These are phyloP conservation scores for Chamaecrista fasciculata DNA, from an alignment of 306 rosid genomes.

Conservation along the genomic window DNA sequence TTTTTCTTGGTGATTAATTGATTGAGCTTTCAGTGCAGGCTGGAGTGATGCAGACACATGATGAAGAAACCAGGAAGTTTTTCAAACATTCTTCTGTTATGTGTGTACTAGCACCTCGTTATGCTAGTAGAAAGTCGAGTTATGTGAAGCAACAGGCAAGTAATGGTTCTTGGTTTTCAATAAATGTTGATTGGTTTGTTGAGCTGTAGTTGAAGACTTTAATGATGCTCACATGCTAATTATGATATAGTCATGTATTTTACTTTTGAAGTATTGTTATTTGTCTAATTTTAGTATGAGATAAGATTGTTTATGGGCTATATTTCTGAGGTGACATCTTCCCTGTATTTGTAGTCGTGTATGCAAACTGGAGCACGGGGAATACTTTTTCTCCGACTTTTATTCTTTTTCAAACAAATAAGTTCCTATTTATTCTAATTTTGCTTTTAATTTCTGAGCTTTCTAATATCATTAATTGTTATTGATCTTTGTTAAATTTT, in stretches of 20 bases:
- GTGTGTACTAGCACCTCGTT: constrained; percentile 82
- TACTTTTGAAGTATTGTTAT: neutral
- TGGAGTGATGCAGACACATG: constrained; percentile 90
- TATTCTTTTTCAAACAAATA: constrained; percentile 5
- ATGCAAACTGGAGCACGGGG: constrained; percentile 22
- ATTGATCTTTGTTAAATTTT: constrained; percentile 14
- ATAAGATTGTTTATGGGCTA: constrained; percentile 35
- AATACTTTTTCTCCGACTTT: neutral
- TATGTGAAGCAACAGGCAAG: constrained; percentile 73
- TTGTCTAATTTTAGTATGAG: neutral
- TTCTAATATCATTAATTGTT: neutral
- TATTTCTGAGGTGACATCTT: constrained; percentile 28
- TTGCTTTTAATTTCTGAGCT: neutral
- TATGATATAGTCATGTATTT: neutral
- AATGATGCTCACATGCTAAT: neutral
- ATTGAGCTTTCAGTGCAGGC: constrained; percentile 45
- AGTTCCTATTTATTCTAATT: constrained; percentile 7
- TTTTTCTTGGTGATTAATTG: neutral
- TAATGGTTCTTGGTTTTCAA: constrained; percentile 9
- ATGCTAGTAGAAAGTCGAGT: constrained; percentile 77
- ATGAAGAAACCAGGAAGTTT: constrained; percentile 79
- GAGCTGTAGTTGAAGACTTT: neutral
- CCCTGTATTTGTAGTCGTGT: constrained; percentile 21
- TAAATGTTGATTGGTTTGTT: neutral
- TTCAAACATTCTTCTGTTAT: constrained; percentile 90